Evolutionary conservation across 164 flowering plant species (phyloP).

Genomic region (Nymphaea thermarum): DNA sequence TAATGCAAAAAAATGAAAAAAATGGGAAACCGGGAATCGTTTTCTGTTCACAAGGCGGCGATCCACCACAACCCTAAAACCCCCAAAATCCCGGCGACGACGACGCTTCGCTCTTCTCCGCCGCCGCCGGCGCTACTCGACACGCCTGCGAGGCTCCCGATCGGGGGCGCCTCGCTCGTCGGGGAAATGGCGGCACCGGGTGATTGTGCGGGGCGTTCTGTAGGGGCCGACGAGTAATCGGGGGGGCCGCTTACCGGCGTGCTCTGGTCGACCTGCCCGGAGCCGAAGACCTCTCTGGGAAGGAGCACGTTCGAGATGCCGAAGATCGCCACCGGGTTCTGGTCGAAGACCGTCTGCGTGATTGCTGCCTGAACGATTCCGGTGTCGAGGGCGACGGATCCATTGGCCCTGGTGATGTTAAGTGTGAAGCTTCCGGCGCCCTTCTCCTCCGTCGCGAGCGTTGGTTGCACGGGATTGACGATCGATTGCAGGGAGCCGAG

Average conservation of each 20-base stretch:
- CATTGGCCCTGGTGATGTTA: constrained; percentile 63
- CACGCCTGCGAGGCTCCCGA: background rate
- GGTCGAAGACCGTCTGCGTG: constrained; percentile 79
- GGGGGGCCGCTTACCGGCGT: background rate
- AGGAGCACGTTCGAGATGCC: constrained; percentile 65
- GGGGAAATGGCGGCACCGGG: background rate
- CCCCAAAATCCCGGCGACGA: background rate
- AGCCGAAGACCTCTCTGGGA: constrained; percentile 67
- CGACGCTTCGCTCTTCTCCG: constrained; percentile 14
- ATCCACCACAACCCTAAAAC: background rate
- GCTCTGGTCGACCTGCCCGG: constrained; percentile 3
- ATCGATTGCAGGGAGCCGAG: constrained; percentile 74
- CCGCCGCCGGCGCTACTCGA: constrained; percentile 1
- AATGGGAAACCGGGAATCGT: background rate
- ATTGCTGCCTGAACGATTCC: constrained; percentile 65
- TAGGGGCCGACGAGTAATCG: background rate
- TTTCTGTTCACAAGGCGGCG: background rate
- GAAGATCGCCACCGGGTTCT: constrained; percentile 81
- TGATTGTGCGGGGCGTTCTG: background rate
- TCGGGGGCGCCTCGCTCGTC: background rate
- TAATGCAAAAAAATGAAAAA: too few relatives aligned
- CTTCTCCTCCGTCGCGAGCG: constrained; percentile 69
- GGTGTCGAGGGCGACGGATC: constrained; percentile 56
- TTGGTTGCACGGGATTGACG: constrained; percentile 86
- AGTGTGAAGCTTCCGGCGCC: constrained; percentile 77